These are phyloP conservation scores for Teunomyces panamensis DNA, from an alignment of 805 yeast genomes.

Conservation along the genomic window DNA sequence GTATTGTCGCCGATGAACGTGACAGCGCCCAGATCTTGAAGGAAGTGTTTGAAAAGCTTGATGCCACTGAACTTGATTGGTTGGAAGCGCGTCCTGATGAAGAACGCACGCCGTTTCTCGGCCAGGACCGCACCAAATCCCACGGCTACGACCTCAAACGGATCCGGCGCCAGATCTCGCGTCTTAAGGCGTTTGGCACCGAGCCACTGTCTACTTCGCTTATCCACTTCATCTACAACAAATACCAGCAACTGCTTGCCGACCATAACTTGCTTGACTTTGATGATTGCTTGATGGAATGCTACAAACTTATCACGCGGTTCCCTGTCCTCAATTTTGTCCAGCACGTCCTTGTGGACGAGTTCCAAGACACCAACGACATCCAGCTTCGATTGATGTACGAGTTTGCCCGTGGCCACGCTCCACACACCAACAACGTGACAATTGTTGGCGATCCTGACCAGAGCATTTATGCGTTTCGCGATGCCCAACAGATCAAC, in stretches of 20 bases:
- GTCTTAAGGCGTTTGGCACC: constrained; percentile 52
- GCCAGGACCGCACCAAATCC: constrained; percentile 10
- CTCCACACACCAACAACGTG: constrained; percentile 46
- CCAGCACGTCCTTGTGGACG: constrained; percentile 83
- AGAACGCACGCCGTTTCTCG: constrained; percentile 11
- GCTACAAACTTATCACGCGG: constrained; percentile 47
- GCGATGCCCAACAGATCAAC: constrained; percentile 73
- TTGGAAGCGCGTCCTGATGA: constrained; percentile 13
- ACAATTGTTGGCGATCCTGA: constrained; percentile 97
- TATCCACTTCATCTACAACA: constrained; percentile 39
- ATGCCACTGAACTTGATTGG: constrained; percentile 15
- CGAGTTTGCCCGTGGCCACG: constrained; percentile 36
- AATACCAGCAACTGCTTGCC: constrained; percentile 50
- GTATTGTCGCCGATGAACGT: constrained; percentile 61
- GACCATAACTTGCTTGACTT: constrained; percentile 60
- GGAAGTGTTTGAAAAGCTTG: constrained; percentile 32
- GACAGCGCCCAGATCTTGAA: constrained; percentile 52
- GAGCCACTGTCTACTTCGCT: constrained; percentile 27
- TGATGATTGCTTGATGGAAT: constrained; percentile 71
- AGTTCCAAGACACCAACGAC: constrained; percentile 87
- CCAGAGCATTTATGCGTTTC: constrained; percentile 87
- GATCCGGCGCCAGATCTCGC: constrained; percentile 48
- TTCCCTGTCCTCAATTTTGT: constrained; percentile 48
- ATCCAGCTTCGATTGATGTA: constrained; percentile 72
- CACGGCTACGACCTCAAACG: constrained; percentile 40